Base-by-base conservation (phyloP, 106 monocot genomes). In the Dioscorea zingiberensis region DNA sequence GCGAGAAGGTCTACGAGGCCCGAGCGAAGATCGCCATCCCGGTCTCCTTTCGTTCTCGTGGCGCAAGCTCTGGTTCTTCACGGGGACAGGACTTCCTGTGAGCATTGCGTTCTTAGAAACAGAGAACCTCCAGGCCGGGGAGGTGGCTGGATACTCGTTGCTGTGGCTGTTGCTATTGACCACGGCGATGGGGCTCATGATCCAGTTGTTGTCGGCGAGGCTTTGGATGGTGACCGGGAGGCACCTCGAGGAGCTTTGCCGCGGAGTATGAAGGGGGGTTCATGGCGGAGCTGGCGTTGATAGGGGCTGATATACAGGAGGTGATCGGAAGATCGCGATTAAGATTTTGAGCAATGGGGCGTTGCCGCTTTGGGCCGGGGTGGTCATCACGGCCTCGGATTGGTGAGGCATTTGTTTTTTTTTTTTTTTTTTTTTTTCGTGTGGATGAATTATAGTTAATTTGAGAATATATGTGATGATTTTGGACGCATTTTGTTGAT, bases 301-400 rank as follows among this genome's bases (percentile, higher is more conserved):
- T 88, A 44, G 87, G 87, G 18, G 83, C 87, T 58, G 87, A 88
- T 27, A 88, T 88, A 47, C 87, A 88, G 80, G 87, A 88, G 66
- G 87, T 88, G 46, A 88, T 88, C 25, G 87, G 87, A 26, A 88
- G 87, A 88, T 88, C 27, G 87, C 87, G 27, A 88, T 88, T 54
- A 84, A 84, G 46, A 88, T 84, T 17, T 77, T 88, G 44, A 80
- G 79, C 18, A 66, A 59, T 9, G 87, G 84, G 8, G 9, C 65
- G n/a, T 23, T 88, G 16, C 87, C 87, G 3, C 87, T 88, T 44
- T 88, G 87, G 87, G 74, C 25, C 27, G 87, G 87, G 4, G 87
- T 88, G 4, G 18, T 88, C 55, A 80, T 88, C 69, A 88, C 89
- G 30, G 85, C 89, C 7, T 25, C 85, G 2, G 89, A 89, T 55